Evolutionary conservation across 1,139 yeast species (phyloP).

Genomic region (Hansenula lynferdii): DNA sequence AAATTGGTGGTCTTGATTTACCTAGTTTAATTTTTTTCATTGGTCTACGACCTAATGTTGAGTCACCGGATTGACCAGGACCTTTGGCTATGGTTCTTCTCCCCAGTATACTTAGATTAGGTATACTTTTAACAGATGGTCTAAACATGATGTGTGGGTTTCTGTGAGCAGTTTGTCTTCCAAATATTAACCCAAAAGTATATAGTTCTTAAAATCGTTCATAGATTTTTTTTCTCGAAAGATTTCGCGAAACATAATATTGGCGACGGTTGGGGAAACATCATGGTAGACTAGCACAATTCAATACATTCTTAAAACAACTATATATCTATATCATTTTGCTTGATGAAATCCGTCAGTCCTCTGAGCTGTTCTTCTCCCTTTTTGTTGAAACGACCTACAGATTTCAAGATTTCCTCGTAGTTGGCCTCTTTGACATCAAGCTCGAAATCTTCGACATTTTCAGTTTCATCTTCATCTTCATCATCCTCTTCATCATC

Average conservation of each 20-base stretch:
- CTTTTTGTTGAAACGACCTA: slow-evolving; percentile 29
- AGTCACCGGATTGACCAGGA: neutral
- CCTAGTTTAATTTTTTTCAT: slow-evolving; percentile 43
- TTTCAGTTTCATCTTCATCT: slow-evolving; percentile 29
- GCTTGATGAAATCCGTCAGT: slow-evolving; percentile 45
- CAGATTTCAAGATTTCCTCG: slow-evolving; percentile 34
- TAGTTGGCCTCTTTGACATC: slow-evolving; percentile 29
- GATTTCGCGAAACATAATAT: neutral
- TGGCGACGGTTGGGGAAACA: too few species aligned
- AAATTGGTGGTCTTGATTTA: slow-evolving; percentile 88
- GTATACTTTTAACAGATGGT: neutral
- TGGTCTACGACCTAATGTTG: slow-evolving; percentile 31
- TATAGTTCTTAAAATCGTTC: too few species aligned
- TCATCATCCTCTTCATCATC: slow-evolving; percentile 20
- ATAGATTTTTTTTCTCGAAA: neutral
- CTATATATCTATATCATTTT: slow-evolving; percentile 26
- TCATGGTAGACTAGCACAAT: too few species aligned
- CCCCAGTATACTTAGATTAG: neutral
- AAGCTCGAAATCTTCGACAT: slow-evolving; percentile 18
- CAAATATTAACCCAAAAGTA: neutral
- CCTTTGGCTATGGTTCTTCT: neutral
- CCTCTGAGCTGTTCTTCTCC: slow-evolving; percentile 35
- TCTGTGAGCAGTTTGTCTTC: too few species aligned
- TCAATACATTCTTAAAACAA: neutral
- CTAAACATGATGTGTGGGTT: neutral